These are phyloP conservation scores for Amesomyces nigricolor DNA, from an alignment of 2,329 filamentous ascomycete species.

Conservation along the genomic window DNA sequence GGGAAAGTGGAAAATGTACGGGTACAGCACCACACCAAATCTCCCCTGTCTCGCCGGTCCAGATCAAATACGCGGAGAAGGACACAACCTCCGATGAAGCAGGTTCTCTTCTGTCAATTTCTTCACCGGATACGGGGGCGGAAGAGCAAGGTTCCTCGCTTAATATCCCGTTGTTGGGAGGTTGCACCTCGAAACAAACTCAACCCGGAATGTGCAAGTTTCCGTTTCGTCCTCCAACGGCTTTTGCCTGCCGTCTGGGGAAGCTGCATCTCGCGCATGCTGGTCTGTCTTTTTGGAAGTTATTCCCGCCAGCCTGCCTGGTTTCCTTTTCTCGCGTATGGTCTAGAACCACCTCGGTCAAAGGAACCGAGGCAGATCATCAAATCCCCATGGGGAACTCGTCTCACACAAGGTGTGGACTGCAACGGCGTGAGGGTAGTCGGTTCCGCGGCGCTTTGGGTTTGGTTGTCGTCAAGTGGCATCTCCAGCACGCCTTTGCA, in stretches of 20 bases:
- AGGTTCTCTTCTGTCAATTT: neutral
- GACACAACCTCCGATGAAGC: neutral
- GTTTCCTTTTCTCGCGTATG: slow-evolving; percentile 5
- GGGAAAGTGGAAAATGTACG: too few species aligned
- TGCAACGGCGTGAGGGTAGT: neutral
- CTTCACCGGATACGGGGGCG: neutral
- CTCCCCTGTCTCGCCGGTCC: too few species aligned
- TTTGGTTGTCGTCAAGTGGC: neutral
- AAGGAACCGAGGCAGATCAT: neutral
- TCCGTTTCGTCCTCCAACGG: neutral
- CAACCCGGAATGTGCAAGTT: neutral
- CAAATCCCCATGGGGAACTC: neutral
- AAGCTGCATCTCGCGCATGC: slow-evolving; percentile 16
- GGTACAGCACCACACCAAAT: too few species aligned
- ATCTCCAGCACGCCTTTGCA: slow-evolving; percentile 4
- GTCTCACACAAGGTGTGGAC: neutral
- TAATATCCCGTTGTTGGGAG: too few species aligned
- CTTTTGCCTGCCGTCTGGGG: slow-evolving; percentile 8
- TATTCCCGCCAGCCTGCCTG: slow-evolving; percentile 13
- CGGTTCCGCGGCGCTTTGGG: neutral
- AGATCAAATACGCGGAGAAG: neutral
- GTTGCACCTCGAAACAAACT: too few species aligned
- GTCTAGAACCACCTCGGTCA: slow-evolving; percentile 8
- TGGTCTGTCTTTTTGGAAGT: slow-evolving; percentile 11
- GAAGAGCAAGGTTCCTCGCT: neutral